Base-by-base conservation (phyloP, 176 grass and related monocot genomes). In the Zizania latifolia region DNA sequence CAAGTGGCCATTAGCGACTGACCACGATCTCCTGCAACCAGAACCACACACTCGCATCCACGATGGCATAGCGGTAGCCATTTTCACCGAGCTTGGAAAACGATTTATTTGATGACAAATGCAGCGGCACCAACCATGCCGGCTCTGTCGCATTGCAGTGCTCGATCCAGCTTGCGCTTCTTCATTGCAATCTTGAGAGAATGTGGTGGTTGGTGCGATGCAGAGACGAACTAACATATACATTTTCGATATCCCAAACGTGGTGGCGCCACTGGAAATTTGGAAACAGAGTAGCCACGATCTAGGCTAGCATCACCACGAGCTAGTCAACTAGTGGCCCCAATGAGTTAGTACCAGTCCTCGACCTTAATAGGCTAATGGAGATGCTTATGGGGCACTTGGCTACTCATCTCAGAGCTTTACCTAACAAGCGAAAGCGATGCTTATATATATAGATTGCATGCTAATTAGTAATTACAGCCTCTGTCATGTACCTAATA, bases 401-500 rank as follows among this genome's bases (percentile, higher is more conserved):
- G 28, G 28, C 38, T 12, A 23, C 65, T 48, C 19, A 3, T 44
- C 11, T 10, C 4, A 1, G 26, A 53, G 19, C 41, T 71, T 70
- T 53, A 71, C 74, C 82, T 24, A 84, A 84, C 40, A 17, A 40
- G 24, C 8, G 24, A 71, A 55, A 78, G 44, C 22, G 50, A 70
- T 22, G 70, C 51, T 10, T 64, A 19, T 45, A 43, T 58, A 38
- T 40, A 22, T 2, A 22, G 56, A 30, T 44, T 26, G 24, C 22
- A 11, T 33, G 29, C n/a, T n/a, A n/a, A n/a, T n/a, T n/a, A n/a
- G n/a, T n/a, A n/a, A n/a, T 74, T 34, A 14, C 27, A 8, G 13
- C 45, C 19, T 16, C 11, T 3, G 10, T 22, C 48, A 22, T 55
- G 70, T 2, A 75, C 28, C 14, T 59, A 36, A 45, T 68, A 59